Base-by-base conservation (phyloP, 1,284 basidiomycete species). In the Cryptococcus amylolentus region DNA sequence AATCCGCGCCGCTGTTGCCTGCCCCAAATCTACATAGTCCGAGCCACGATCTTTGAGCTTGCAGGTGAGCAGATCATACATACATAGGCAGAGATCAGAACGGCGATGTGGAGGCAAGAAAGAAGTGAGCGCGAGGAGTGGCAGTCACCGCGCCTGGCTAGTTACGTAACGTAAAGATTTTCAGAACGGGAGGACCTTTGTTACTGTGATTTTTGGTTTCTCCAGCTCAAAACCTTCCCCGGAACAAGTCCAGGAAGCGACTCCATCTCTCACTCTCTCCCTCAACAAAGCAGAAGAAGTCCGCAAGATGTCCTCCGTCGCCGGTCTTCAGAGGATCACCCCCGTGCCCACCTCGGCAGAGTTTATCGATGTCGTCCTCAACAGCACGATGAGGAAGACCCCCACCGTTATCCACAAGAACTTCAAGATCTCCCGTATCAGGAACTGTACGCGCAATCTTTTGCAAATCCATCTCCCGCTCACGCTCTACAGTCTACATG, bases 311-410 rank as follows among this genome's bases (percentile, higher is more conserved):
- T 64, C 73, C 4, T 66, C 70, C 44, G 69, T 72, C 52, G 65
- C 68, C 53, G 89, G 90, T 56, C 82, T 96, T 67, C 95, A 96
- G 81, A 86, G 88, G 54, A 99, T 99, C 73, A 90, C 96, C 55
- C 95, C 96, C 44, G 95, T 99, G 54, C 95, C 95, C 49, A 95
- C 91, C 46, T 90, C 95, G 65, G 81, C 85, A 35, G 94, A 98
- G 78, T 98, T 98, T 75, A 79, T 98, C 77, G 95, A 98, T 79
- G 94, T 72, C 94, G 75, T 94, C 88, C 72, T 97, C 88, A 81
- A 98, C 91, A 16, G 92, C 92, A 76, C 73, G 37, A 76, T 76
- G 80, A 82, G 95, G 67, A 97, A 97, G 82, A 98, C 95, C 37
- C 94, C 95, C 14, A 18, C 46, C 52, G 95, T 93, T 73, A 95